Evolutionary conservation across 495 filamentous ascomycete species (phyloP).

Genomic region (Astrocystis sublimbata): DNA sequence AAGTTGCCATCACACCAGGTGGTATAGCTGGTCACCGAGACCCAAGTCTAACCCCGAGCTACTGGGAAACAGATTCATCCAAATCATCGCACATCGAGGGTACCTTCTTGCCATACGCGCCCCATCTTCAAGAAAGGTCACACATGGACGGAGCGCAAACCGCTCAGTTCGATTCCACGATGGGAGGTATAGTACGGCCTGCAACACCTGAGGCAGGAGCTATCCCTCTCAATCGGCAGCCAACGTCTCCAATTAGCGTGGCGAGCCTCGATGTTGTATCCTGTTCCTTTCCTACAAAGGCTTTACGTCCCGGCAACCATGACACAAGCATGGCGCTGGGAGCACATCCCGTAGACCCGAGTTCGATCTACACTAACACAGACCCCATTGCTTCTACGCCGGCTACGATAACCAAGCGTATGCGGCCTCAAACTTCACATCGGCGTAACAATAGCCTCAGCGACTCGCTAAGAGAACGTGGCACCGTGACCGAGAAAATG

Average conservation of each 20-base stretch:
- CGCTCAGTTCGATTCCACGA: constrained; percentile 47
- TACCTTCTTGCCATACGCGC: constrained; percentile 35
- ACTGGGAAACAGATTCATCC: constrained; percentile 42
- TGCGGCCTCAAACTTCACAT: constrained; percentile 49
- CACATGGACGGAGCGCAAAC: constrained; percentile 51
- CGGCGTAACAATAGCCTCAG: constrained; percentile 63
- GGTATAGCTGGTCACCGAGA: constrained; percentile 61
- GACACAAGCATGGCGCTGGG: constrained; percentile 48
- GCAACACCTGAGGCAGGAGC: constrained; percentile 41
- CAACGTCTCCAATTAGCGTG: constrained; percentile 53
- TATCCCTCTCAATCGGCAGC: constrained; percentile 34
- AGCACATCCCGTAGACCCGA: constrained; percentile 65
- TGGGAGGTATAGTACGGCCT: constrained; percentile 41
- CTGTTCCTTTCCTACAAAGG: constrained; percentile 77
- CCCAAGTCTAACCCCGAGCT: constrained; percentile 49
- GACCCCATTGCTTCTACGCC: constrained; percentile 54
- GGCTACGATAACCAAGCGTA: constrained; percentile 53
- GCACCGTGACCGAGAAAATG: constrained; percentile 49
- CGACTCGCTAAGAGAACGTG: constrained; percentile 81
- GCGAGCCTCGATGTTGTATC: constrained; percentile 67
- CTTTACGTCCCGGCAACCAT: constrained; percentile 47
- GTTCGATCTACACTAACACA: constrained; percentile 44
- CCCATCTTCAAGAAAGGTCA: constrained; percentile 38
- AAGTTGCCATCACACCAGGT: constrained; percentile 75
- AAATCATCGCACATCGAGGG: constrained; percentile 46